These are phyloP conservation scores for Komagataella phaffii DNA, from an alignment of 805 yeast species.

Conservation along the genomic window DNA sequence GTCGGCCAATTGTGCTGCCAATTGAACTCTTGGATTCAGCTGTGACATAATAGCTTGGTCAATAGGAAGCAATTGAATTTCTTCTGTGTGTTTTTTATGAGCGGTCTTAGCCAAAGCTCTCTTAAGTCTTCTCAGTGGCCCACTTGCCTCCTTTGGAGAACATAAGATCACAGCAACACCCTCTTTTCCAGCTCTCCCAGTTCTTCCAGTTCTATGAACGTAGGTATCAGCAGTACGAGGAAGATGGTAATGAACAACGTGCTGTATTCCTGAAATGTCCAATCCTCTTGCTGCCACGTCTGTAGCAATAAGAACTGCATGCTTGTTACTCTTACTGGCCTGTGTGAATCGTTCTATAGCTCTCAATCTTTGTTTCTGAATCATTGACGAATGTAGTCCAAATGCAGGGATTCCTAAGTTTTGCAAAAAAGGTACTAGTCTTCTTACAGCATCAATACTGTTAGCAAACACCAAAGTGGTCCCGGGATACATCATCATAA, in stretches of 20 bases:
- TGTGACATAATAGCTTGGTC: conserved; percentile 65
- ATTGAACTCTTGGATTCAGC: conserved; percentile 48
- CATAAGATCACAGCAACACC: conserved; percentile 79
- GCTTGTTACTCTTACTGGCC: conserved; percentile 22
- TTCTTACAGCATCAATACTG: conserved; percentile 88
- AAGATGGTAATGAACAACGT: conserved; percentile 72
- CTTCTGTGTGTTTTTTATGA: conserved; percentile 12
- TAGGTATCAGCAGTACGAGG: conserved; percentile 64
- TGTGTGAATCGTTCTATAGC: conserved; percentile 70
- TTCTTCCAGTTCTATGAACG: conserved; percentile 90
- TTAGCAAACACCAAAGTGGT: conserved; percentile 85
- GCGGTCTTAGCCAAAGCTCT: conserved; percentile 25
- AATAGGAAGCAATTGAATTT: conserved; percentile 58
- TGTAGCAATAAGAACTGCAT: conserved; percentile 64
- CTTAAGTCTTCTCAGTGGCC: conserved; percentile 70
- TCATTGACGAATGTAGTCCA: conserved; percentile 87
- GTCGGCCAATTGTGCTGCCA: conserved; percentile 71
- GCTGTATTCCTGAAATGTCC: conserved; percentile 82
- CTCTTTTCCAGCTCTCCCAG: conserved; percentile 83
- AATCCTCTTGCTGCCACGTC: conserved; percentile 96
- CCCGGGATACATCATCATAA: conserved; percentile 76
- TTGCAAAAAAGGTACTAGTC: conserved; percentile 64
- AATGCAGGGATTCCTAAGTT: conserved; percentile 55
- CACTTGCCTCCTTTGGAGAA: conserved; percentile 87
- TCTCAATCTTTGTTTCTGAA: conserved; percentile 83